phyloP scores from a whole-genome alignment of 805 yeast genomes.

The Kluyveromyces nonfermentans region DNA sequence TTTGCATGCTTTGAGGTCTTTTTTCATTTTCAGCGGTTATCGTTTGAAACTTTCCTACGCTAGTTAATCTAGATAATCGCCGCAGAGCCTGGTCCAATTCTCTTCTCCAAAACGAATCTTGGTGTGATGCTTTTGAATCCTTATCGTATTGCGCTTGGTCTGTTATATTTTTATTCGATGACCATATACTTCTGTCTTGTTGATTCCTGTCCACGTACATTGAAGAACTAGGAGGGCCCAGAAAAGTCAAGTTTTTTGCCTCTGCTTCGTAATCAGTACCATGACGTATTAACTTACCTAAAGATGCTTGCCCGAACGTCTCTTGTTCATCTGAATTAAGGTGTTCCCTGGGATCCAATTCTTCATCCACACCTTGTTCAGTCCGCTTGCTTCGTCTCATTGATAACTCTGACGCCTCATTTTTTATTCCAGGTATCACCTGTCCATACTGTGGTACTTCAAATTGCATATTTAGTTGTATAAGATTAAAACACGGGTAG shows the following conservation, averaged over 20 bases:
- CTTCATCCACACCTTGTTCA: neutral
- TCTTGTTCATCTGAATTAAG: conserved; percentile 2
- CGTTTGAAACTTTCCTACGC: conserved; percentile 1
- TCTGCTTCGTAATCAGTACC: conserved; percentile 21
- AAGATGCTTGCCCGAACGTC: neutral
- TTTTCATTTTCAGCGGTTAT: neutral
- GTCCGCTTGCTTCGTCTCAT: neutral
- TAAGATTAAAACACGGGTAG: too few relatives aligned
- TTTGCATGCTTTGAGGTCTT: neutral
- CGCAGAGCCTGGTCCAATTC: conserved; percentile 23
- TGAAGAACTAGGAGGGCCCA: conserved; percentile 25
- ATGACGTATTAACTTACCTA: conserved; percentile 1
- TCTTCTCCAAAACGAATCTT: conserved; percentile 20
- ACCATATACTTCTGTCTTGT: neutral
- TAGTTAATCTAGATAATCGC: conserved; percentile 15
- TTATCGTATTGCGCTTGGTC: neutral
- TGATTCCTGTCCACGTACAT: conserved; percentile 3
- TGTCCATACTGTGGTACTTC: neutral
- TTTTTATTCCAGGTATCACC: conserved; percentile 3
- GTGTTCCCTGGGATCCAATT: neutral
- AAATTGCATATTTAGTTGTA: too few relatives aligned
- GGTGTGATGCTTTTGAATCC: neutral
- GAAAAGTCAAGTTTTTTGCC: conserved; percentile 22
- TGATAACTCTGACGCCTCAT: conserved; percentile 2
- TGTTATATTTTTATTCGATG: too few relatives aligned